Base-by-base conservation (phyloP, 177 flowering plant genomes). In the Vitis hybrid region DNA sequence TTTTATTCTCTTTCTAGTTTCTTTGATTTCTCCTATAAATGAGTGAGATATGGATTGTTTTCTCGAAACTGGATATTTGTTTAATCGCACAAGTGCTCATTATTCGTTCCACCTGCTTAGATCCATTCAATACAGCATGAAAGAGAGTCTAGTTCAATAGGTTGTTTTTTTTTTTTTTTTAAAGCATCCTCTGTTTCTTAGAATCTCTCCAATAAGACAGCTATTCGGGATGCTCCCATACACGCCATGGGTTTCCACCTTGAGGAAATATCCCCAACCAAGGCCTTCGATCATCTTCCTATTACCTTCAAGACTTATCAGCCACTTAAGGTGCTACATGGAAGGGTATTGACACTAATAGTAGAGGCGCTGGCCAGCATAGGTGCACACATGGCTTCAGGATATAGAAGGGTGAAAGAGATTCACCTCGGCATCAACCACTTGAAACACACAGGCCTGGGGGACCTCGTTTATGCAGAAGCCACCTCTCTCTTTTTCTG, bases 241-340 rank as follows among this genome's bases (percentile, higher is more conserved):
- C 70, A 83, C 18, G 64, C 68, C 0, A 2, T 93, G 0, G 98
- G 98, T 0, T 91, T 91, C 72, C 77, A 84, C 70, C 49, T 90
- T 48, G 83, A 82, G 2, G 82, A 82, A n/a, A 11, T 91, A 23
- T 77, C 92, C 3, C 85, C 91, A 12, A 40, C 63, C 2, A 88
- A 60, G 64, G 86, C 90, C 65, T 62, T 83, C 45, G 97, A 95
- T 17, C 81, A 76, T 3, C 78, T 93, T 10, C 79, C 34, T 2
- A 77, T 93, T 8, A 84, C 87, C 49, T 69, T 49, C 9, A 85
- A 76, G 34, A 34, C 0, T 34, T 6, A 7, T 5, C 78, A 92
- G 94, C 92, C 94, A 13, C 93, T 94, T 77, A 88, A 85, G 83
- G 98, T 92, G 73, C 78, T 91, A 34, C 97, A 93, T 62, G 97